Base-by-base conservation (phyloP, 805 yeast species). In the Lachancea sp. region DNA sequence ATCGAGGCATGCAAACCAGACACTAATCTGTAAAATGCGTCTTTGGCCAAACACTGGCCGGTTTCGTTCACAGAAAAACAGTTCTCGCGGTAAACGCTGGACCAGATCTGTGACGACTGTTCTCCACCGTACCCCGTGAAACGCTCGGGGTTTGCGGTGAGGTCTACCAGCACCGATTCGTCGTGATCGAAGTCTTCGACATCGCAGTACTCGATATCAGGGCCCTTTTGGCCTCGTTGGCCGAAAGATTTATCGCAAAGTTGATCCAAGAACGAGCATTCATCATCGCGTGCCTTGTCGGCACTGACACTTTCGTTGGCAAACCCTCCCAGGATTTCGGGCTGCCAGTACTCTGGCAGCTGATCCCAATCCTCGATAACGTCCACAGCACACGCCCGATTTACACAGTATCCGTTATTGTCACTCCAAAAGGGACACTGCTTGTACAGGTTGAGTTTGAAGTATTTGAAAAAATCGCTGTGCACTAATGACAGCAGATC, bases 1-100 rank as follows among this genome's bases (percentile, higher is more conserved):
- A 93, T 88, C 2, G 96, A 86, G 2, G 96, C 88, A 61, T 93
- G 99, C 83, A 93, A 77, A 1, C 99, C 99, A 22, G 93, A 82
- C 18, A 93, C 74, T 43, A 93, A 67, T 53, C 93, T 77, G 67
- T 84, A 93, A 57, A 93, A 93, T 33, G 90, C 79, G 51, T 87
- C 81, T 67, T 91, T 91, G 57, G 95, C 98, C 36, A 82, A 67
- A 61, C 96, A 90, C 50, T 75, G 77, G 16, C 74, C 79, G 25
- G 65, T 73, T 54, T 63, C 71, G 37, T 54, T 57, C 22, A 42
- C 72, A 7, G 81, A 79, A 67, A 90, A 90, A 62, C 96, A 89
- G 69, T 90, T 90, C 56, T 93, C 96, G 36, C 79, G 81, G 65
- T 93, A 93, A 25, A 93, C 89, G 52, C 95, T 87, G 34, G 79